Conservation (phyloP, 1,139 yeast genomes). For the Pichiaceae sp. region DNA sequence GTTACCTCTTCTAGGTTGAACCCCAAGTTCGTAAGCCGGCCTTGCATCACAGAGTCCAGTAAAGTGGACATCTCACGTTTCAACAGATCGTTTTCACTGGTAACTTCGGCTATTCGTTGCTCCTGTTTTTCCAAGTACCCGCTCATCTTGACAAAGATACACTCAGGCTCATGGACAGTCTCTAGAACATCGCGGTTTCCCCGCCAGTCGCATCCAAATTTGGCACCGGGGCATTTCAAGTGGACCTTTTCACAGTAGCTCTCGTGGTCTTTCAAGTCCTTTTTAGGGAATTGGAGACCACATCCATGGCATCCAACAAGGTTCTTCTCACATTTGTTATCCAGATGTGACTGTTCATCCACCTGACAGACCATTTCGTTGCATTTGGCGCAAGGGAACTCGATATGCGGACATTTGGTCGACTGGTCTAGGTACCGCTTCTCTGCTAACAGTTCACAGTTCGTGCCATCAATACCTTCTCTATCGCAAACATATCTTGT, state of each 20-base stretch:
- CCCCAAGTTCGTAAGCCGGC: conserved; percentile 44
- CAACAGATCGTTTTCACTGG: conserved; percentile 29
- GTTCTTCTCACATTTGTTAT: conserved; percentile 33
- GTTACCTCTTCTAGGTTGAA: conserved; percentile 38
- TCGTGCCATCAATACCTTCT: conserved; percentile 13
- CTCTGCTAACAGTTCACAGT: conserved; percentile 5
- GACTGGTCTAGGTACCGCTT: background rate
- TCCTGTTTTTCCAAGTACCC: conserved; percentile 26
- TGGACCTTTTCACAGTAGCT: conserved; percentile 26
- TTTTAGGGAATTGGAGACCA: conserved; percentile 20
- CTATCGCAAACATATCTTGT: conserved; percentile 40
- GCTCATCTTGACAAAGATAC: conserved; percentile 27
- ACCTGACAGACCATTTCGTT: conserved; percentile 26
- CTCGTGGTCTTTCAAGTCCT: conserved; percentile 24
- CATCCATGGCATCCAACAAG: conserved; percentile 26
- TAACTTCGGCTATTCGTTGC: conserved; percentile 22
- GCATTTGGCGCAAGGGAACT: conserved; percentile 35
- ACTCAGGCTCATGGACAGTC: conserved; percentile 25
- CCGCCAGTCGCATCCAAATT: conserved; percentile 33
- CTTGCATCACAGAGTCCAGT: conserved; percentile 40
- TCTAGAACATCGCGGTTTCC: conserved; percentile 26
- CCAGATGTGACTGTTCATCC: conserved; percentile 29
- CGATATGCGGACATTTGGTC: conserved; percentile 29
- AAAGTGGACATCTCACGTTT: conserved; percentile 36
- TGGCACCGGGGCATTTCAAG: conserved; percentile 26